Conservation (phyloP, 371 early-diverging fungal species). For the Mortierella sp. region DNA sequence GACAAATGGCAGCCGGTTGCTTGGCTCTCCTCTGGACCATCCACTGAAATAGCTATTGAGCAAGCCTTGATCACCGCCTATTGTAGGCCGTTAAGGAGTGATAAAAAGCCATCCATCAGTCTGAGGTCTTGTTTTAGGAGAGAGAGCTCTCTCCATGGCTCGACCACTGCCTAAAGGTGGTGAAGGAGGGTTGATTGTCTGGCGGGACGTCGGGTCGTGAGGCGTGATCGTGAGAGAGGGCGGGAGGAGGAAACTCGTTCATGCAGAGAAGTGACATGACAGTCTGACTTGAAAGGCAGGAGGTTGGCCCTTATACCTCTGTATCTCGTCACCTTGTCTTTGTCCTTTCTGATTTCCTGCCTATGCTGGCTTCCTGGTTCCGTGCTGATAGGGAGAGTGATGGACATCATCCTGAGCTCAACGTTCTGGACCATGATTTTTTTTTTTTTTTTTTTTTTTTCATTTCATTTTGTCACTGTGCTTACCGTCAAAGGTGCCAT, state of each 20-base stretch:
- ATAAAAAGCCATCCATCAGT: not conserved
- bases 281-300: too few relatives aligned
- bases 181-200: too few relatives aligned
- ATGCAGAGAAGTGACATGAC: too few relatives aligned
- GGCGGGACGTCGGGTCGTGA: not conserved
- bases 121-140: not conserved
- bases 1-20: constrained; percentile 84
- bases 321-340: too few relatives aligned
- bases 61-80: constrained; percentile 96
- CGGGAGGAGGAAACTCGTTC: too few relatives aligned
- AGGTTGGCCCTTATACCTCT: too few relatives aligned
- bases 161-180: not conserved
- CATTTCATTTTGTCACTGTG: not conserved
- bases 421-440: not conserved
- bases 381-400: not conserved
- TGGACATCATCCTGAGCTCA: not conserved
- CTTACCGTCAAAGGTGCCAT: constrained; percentile 85
- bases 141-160: too few relatives aligned
- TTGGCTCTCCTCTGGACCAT: constrained; percentile 75
- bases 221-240: too few relatives aligned
- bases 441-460: constrained; percentile 8
- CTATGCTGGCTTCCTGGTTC: not conserved
- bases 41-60: constrained; percentile 86
- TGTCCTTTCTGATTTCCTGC: not conserved
- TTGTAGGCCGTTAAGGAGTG: constrained; percentile 4